Evolutionary conservation across 805 yeast genomes (phyloP), one percentile per base, ranked within the genome.

Genomic region (Brettanomyces anomalus): DNA sequence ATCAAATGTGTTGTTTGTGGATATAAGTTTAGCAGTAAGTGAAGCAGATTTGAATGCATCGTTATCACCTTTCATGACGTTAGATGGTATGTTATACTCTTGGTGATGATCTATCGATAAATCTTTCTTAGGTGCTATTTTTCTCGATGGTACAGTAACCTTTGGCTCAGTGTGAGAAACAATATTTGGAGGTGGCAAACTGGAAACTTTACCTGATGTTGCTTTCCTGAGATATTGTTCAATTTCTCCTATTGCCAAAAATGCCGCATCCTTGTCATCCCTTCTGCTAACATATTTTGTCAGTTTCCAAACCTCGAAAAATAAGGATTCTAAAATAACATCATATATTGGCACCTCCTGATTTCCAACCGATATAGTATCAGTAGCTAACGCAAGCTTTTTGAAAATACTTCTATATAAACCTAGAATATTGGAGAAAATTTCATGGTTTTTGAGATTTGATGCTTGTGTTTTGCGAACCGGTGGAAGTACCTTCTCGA

Each of bases 401-500:
- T 24, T 41, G 40, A 61, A 64, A 4, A 64, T 49, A 14, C 39
- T 50, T 26, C 56, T 54, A 43, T 64, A 64, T 17, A 64, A 43
- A 30, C 46, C 32, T 13, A 64, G 44, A 50, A 58, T 48, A 46
- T 60, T 59, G 36, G 52, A 37, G 19, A 64, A 46, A 39, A 64
- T 51, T 17, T 54, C 54, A 8, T 58, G 40, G 42, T 61, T 60
- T 37, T 53, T 56, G 43, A 61, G 58, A 44, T 55, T 62, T 10
- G 60, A 49, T 4, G 55, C 45, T 3, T 65, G 61, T 1, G 68
- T 63, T 18, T 57, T 60, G 40, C 60, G 60, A 44, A 90, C 66
- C 18, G 90, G 63, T 0, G 96, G 96, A n/a, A 93, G 62, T 33
- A 93, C 67, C 43, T 82, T 85, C 39, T 90, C 97, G 31, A 71